Conservation (phyloP, 371 early-diverging fungal genomes). For the Mucor plumbeus region DNA sequence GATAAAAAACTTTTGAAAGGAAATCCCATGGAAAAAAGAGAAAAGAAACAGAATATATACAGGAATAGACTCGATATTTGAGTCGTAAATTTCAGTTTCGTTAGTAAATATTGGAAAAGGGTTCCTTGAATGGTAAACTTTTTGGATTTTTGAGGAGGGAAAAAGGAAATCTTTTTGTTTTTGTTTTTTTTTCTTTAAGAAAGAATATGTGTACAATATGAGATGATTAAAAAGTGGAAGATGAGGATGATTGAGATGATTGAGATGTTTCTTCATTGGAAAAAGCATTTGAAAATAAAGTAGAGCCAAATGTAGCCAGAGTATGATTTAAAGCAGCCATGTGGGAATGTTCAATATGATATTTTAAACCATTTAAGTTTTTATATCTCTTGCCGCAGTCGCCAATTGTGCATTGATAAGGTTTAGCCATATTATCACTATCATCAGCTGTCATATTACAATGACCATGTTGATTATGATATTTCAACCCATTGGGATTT, state of each 20-base stretch:
- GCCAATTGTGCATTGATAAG: conserved; percentile 65
- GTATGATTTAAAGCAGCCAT: conserved; percentile 57
- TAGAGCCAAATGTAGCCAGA: conserved; percentile 50
- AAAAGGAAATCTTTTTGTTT: background rate
- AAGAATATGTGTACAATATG: background rate
- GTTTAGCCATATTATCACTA: conserved; percentile 69
- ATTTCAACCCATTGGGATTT: conserved; percentile 98
- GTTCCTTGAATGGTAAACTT: conserved; percentile 1
- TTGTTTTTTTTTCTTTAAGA: background rate
- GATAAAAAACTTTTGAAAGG: background rate
- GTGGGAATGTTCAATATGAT: conserved; percentile 93
- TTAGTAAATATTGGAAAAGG: background rate
- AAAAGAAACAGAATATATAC: conserved; percentile 2
- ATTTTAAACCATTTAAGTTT: conserved; percentile 97
- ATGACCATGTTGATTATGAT: conserved; percentile 93
- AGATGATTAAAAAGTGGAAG: conserved; percentile 5
- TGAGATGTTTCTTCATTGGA: background rate
- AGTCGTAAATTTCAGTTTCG: conserved; percentile 3
- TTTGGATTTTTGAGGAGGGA: background rate
- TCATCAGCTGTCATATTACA: conserved; percentile 52
- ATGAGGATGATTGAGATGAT: conserved; percentile 5
- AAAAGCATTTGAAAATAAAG: conserved; percentile 30
- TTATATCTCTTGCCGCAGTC: conserved; percentile 54
- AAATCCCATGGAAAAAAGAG: background rate
- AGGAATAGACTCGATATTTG: background rate